phyloP scores from a whole-genome alignment of 306 rosid species.

The Corylus americana region DNA sequence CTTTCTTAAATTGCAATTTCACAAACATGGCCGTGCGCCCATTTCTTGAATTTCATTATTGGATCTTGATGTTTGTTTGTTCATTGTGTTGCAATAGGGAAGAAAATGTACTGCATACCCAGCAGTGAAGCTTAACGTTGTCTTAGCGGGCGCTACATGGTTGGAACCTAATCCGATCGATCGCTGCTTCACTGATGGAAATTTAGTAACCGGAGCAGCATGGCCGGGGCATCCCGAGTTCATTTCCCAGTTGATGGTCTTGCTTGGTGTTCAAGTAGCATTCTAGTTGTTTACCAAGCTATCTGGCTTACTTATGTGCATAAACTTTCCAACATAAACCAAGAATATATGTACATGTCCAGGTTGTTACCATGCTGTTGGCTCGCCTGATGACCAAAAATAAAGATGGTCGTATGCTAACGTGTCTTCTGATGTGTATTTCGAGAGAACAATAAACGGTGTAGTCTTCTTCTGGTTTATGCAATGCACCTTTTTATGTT shows the following conservation, averaged over 20 bases:
- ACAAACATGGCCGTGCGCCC: neutral
- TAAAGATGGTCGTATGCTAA: neutral
- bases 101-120: conserved; percentile 91
- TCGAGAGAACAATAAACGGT: neutral
- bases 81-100: conserved; percentile 47
- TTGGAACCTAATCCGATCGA: conserved; percentile 83
- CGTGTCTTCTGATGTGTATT: neutral
- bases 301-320: neutral
- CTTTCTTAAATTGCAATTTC: neutral
- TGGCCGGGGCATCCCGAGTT: conserved; percentile 91
- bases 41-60: neutral
- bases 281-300: conserved; percentile 36
- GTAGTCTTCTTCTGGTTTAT: neutral
- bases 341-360: neutral
- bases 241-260: conserved; percentile 72
- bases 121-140: conserved; percentile 73
- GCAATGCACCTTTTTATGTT: too few species aligned
- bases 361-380: neutral
- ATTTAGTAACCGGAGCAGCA: conserved; percentile 85
- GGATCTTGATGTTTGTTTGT: neutral
- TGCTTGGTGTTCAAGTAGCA: conserved; percentile 59
- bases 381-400: neutral
- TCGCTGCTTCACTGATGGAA: conserved; percentile 82
- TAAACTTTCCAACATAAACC: neutral
- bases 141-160: conserved; percentile 73